Percentiles rank a stretch among this genome's conserved stretches.
Conservation (phyloP, 2,329 filamentous ascomycete genomes). For the Ophiocordyceps camponoti-leonardi region DNA sequence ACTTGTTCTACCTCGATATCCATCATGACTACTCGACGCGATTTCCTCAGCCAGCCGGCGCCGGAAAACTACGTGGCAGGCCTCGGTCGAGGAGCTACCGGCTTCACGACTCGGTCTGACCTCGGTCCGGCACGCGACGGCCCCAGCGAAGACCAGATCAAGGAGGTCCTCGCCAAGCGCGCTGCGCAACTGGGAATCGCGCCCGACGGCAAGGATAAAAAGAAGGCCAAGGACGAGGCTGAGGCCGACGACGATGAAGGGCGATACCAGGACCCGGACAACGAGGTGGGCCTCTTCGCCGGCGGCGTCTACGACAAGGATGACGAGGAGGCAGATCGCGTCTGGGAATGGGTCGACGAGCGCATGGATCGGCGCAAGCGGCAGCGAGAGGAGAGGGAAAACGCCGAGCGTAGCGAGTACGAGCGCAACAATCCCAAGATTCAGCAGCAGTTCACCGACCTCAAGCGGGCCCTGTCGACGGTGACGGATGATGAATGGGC, state of each 20-base stretch:
- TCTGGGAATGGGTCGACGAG: conserved; percentile 91
- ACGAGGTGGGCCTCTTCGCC: conserved; percentile 89
- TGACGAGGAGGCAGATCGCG: conserved; percentile 91
- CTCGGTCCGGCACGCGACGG: conserved; percentile 88
- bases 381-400: conserved; percentile 89
- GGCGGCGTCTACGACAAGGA: conserved; percentile 94
- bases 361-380: conserved; percentile 85
- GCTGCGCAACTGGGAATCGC: conserved; percentile 65
- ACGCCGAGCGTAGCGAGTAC: conserved; percentile 83
- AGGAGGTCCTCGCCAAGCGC: conserved; percentile 88
- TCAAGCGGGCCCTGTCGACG: conserved; percentile 76
- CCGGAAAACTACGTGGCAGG: conserved; percentile 87
- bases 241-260: conserved; percentile 58
- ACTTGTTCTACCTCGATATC: background rate
- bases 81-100: conserved; percentile 91
- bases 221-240: conserved; percentile 53
- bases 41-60: conserved; percentile 76
- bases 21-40: conserved; percentile 46
- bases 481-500: conserved; percentile 96
- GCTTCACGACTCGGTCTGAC: conserved; percentile 95
- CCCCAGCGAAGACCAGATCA: conserved; percentile 94
- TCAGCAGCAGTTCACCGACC: conserved; percentile 88
- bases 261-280: conserved; percentile 89
- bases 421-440: conserved; percentile 97
- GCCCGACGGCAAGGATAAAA: conserved; percentile 55